phyloP scores from a whole-genome alignment of 2,329 filamentous ascomycete genomes.

The Orbilia ellipsospora region DNA sequence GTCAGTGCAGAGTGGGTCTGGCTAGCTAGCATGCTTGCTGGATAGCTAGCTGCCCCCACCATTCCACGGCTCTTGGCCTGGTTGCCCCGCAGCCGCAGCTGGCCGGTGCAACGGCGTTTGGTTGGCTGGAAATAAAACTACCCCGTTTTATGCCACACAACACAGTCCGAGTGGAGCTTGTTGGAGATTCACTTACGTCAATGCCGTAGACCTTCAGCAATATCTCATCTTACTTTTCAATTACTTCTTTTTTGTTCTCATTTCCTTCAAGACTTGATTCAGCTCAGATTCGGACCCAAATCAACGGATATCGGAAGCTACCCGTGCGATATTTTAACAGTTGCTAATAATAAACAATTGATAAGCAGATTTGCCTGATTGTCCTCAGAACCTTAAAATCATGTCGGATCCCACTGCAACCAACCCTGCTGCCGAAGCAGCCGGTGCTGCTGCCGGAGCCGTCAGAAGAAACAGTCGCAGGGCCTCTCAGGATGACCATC shows the following conservation, averaged over 20 bases:
- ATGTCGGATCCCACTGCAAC: conserved; percentile 32
- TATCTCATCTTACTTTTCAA: not conserved
- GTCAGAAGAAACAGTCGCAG: conserved; percentile 34
- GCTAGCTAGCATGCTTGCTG: conserved; percentile 6
- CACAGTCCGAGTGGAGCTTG: conserved; percentile 8
- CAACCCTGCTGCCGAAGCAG: conserved; percentile 12
- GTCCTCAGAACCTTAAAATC: conserved; percentile 20
- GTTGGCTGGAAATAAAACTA: conserved; percentile 14
- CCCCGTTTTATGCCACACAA: conserved; percentile 48
- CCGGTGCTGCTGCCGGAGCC: conserved; percentile 11
- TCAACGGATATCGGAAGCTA: not conserved
- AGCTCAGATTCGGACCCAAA: not conserved
- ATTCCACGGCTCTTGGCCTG: not conserved
- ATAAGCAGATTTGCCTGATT: conserved; percentile 22
- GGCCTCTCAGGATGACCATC: conserved; percentile 41
- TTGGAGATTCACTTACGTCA: conserved; percentile 31
- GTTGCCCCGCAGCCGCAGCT: conserved; percentile 43
- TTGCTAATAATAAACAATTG: conserved; percentile 22
- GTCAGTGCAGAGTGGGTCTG: conserved; percentile 24
- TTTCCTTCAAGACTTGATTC: not conserved
- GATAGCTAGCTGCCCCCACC: conserved; percentile 14
- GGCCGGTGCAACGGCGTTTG: conserved; percentile 15
- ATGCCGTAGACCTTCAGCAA: conserved; percentile 12
- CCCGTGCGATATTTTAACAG: not conserved
- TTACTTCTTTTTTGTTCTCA: not conserved